Base-by-base conservation (phyloP, 768 basidiomycete species). In the Lentinus brumalis region DNA sequence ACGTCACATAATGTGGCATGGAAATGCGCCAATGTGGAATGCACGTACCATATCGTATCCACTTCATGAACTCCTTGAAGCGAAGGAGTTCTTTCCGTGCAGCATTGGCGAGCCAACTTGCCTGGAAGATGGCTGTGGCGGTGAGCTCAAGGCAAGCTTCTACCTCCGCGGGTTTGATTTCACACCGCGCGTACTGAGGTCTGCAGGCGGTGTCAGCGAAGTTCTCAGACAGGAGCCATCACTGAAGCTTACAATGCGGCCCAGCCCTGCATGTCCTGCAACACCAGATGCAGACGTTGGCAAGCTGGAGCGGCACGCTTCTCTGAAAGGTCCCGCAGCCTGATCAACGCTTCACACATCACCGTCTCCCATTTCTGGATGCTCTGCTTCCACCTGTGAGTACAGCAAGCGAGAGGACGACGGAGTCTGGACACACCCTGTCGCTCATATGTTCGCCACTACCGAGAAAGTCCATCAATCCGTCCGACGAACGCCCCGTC, bases 181-280 rank as follows among this genome's bases (percentile, higher is more conserved):
- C 78, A 74, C 89, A 92, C 35, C 77, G 54, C 39, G 73, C 66
- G 69, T 82, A 90, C 62, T 74, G 79, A 32, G 86, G 79, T 73
- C 91, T 92, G 69, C 64, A 61, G 55, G 61, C 64, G 57, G 51
- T 18, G 64, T 65, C 18, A 58, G 56, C 39, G 21, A 42, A 35
- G 12, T 18, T 39, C 39, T 57, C 45, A 47, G 63, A 40, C 44
- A 62, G 59, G n/a, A 47, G 50, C 16, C 44, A 52, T 45, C 14
- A 40, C 62, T 54, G 49, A 66, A 75, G 73, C 79, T 74, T 74
- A 92, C 92, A 92, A 70, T 63, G 78, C 75, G 31, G 89, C 82
- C 90, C 92, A 94, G 47, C 91, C 92, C 64, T 82, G 80, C 56
- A 92, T 77, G 76, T 94, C 92, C 67, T 91, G 86, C 64, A 94